phyloP scores from a whole-genome alignment of 2,329 filamentous ascomycete genomes.

The Daldinia sp. region DNA sequence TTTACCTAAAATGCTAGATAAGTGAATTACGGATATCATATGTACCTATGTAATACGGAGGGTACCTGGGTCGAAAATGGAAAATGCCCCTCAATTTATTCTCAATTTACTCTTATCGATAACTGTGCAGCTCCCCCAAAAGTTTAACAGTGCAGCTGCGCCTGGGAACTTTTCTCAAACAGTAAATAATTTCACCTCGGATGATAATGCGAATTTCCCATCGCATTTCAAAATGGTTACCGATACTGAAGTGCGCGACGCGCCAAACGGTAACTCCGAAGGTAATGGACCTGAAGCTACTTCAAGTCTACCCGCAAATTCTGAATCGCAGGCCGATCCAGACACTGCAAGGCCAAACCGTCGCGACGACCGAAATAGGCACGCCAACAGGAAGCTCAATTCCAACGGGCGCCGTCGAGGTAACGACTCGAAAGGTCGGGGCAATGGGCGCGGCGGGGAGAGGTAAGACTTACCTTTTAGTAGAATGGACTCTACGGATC shows the following conservation, averaged over 20 bases:
- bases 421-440: slow-evolving; percentile 28
- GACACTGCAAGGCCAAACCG: slow-evolving; percentile 32
- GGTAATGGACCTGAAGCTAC: slow-evolving; percentile 13
- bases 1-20: not conserved
- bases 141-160: not conserved
- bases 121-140: not conserved
- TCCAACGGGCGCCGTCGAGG: slow-evolving; percentile 38
- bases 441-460: slow-evolving; percentile 37
- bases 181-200: slow-evolving; percentile 7
- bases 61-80: not conserved
- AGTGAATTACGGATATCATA: not conserved
- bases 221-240: slow-evolving; percentile 43
- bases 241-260: slow-evolving; percentile 33
- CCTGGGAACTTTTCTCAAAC: slow-evolving; percentile 14
- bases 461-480: slow-evolving; percentile 33
- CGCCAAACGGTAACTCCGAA: slow-evolving; percentile 15
- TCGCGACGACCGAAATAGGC: slow-evolving; percentile 35
- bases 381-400: slow-evolving; percentile 36
- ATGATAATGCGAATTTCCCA: slow-evolving; percentile 42
- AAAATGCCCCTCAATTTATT: slow-evolving; percentile 1
- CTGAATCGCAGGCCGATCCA: slow-evolving; percentile 32
- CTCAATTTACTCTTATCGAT: slow-evolving; percentile 16
- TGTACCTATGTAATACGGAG: no score
- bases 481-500: slow-evolving; percentile 21
- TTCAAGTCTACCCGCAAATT: slow-evolving; percentile 25